Percentiles rank a stretch among this genome's conserved stretches.
Evolutionary conservation across 148 eudicot species (phyloP).

Genomic region (Gaultheria prostrata): DNA sequence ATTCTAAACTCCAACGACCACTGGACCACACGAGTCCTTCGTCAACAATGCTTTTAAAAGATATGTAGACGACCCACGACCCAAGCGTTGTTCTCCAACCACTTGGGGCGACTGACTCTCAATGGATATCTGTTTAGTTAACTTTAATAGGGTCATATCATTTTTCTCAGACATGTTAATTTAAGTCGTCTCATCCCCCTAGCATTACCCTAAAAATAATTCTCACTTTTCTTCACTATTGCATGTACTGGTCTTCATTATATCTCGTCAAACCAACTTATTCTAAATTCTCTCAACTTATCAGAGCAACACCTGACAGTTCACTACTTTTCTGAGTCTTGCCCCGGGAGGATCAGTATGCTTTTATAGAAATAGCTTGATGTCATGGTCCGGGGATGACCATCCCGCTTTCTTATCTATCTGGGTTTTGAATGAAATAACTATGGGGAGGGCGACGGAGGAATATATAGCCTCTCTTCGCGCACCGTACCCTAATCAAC

Average conservation of each 20-base stretch:
- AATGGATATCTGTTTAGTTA: background rate
- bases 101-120: background rate
- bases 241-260: background rate
- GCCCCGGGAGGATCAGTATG: background rate
- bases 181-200: background rate
- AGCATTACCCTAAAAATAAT: background rate
- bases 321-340: background rate
- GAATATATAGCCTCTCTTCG: background rate
- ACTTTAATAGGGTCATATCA: background rate
- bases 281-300: background rate
- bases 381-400: background rate
- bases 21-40: background rate
- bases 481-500: slow-evolving; percentile 7
- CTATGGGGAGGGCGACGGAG: background rate
- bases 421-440: background rate
- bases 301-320: background rate
- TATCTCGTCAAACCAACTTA: background rate
- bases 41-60: background rate
- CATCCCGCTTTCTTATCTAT: background rate
- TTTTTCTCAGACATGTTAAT: background rate
- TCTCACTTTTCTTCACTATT: background rate
- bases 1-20: background rate
- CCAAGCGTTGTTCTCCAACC: background rate
- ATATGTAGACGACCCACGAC: background rate
- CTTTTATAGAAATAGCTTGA: background rate